Conservation (phyloP, 2,329 filamentous ascomycete species). For the Fonsecaea monophora region DNA sequence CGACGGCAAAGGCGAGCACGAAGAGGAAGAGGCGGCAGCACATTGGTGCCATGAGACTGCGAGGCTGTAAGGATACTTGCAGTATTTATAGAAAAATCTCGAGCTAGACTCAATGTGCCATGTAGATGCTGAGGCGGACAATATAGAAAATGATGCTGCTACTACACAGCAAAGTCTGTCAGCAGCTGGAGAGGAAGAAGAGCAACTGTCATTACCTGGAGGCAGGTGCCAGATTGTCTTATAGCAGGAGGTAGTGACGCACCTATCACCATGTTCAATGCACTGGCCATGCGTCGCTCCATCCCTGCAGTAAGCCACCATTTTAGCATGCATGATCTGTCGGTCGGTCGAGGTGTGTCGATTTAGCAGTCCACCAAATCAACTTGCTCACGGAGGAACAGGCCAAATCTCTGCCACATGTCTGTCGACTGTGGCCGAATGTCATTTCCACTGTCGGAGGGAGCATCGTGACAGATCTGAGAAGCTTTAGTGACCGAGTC, state of each 20-base stretch:
- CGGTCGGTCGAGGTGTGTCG: not conserved
- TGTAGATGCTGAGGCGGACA: not conserved
- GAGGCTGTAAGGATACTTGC: not conserved
- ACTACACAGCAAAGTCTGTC: not conserved
- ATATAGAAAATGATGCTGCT: not conserved
- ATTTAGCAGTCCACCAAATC: not conserved
- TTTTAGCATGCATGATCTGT: conserved; percentile 1
- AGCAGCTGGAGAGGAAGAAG: not conserved
- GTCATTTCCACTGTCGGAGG: too few species aligned
- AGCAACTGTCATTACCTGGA: not conserved
- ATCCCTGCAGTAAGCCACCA: not conserved
- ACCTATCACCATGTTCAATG: not conserved
- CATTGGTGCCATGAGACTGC: not conserved
- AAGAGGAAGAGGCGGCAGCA: conserved; percentile 1
- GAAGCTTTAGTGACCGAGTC: not conserved
- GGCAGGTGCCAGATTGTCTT: not conserved
- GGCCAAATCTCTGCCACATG: not conserved
- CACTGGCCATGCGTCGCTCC: not conserved
- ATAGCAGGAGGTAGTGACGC: not conserved
- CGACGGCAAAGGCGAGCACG: not conserved
- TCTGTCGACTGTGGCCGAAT: not conserved
- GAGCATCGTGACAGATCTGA: not conserved
- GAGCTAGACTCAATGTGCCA: not conserved
- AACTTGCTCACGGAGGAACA: not conserved
- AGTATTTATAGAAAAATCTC: not conserved